phyloP scores from a whole-genome alignment of 2,329 filamentous ascomycete species.

The Malbranchea cinnamomea region DNA sequence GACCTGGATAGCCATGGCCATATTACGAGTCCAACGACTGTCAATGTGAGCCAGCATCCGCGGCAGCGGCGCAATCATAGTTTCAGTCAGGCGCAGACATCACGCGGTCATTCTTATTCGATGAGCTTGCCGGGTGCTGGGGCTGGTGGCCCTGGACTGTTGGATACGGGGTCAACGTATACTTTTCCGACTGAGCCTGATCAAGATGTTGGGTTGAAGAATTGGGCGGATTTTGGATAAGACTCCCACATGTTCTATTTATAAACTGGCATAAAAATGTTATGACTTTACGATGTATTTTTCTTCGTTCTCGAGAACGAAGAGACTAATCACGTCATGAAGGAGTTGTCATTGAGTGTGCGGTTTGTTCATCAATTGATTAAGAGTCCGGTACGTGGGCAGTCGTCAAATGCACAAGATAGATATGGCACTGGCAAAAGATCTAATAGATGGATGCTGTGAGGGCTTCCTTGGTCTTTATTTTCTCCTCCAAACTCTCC shows the following conservation, averaged over 20 bases:
- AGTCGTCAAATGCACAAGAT: too few relatives aligned
- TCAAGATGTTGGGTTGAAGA: constrained; percentile 4
- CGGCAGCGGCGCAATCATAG: neutral
- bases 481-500: neutral
- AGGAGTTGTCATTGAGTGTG: too few relatives aligned
- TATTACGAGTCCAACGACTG: neutral
- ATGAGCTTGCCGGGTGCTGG: too few relatives aligned
- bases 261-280: too few relatives aligned
- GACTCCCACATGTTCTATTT: too few relatives aligned
- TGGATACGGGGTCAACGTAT: neutral
- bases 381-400: too few relatives aligned
- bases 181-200: neutral
- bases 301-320: too few relatives aligned
- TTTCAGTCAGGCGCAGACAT: neutral
- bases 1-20: constrained; percentile 11
- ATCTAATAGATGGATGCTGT: too few relatives aligned
- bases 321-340: too few relatives aligned
- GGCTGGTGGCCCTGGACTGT: neutral
- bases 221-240: constrained; percentile 11
- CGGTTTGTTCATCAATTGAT: too few relatives aligned
- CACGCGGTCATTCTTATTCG: neutral
- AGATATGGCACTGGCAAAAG: too few relatives aligned
- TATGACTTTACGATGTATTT: too few relatives aligned
- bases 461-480: neutral
- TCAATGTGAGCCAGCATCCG: neutral